Evolutionary conservation across 495 filamentous ascomycete species (phyloP).

Genomic region (Echria macrotheca): DNA sequence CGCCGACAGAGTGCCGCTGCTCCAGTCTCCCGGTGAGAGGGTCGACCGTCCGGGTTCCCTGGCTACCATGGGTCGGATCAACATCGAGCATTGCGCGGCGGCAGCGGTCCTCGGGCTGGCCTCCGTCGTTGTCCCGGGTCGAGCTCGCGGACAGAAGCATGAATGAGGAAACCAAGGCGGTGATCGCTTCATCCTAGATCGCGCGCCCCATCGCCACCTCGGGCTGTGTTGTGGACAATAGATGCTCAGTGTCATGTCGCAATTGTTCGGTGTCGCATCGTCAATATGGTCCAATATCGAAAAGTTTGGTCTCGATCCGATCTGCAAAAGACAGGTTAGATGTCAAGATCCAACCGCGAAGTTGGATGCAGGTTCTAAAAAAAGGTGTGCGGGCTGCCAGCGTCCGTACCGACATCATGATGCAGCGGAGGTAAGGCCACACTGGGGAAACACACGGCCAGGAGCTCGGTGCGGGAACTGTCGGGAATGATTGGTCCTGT

Average conservation of each 20-base stretch:
- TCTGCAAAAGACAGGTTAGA: constrained; percentile 12
- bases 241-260: constrained; percentile 8
- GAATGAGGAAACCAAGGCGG: neutral
- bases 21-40: neutral
- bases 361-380: constrained; percentile 32
- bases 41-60: neutral
- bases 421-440: constrained; percentile 11
- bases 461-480: constrained; percentile 18
- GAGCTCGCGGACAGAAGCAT: neutral
- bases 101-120: no score
- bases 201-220: neutral
- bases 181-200: neutral
- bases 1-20: constrained; percentile 11
- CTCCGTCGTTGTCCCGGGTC: constrained; percentile 17
- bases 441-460: constrained; percentile 4
- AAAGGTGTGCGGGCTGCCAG: constrained; percentile 23
- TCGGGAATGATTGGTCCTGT: constrained; percentile 15
- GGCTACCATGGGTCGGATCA: constrained; percentile 5
- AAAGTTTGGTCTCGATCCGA: constrained; percentile 18
- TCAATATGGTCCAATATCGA: constrained; percentile 13
- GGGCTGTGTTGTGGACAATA: neutral
- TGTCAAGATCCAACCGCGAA: constrained; percentile 7
- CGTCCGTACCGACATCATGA: constrained; percentile 7
- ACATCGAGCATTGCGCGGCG: neutral
- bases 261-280: constrained; percentile 12